Evolutionary conservation across 2,329 filamentous ascomycete species (phyloP), one percentile per base, ranked within the genome.

Genomic region (Aspergillus piperis): DNA sequence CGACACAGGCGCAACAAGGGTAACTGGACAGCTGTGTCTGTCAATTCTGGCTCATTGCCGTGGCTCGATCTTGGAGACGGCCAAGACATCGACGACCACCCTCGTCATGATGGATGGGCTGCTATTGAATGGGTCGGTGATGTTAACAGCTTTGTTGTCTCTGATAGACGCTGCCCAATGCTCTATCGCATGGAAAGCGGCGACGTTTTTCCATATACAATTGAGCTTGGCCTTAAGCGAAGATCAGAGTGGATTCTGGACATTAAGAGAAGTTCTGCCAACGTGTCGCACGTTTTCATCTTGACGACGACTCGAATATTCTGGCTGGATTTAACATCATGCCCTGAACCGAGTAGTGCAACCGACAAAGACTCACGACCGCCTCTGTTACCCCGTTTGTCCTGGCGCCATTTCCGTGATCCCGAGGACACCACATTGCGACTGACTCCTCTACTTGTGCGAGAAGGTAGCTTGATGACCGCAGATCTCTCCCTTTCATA

Each of bases 161-260:
- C 81, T 69, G 82, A 81, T 60, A 78, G 86, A 53, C 74, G 73
- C 50, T 72, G 69, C 57, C 67, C 73, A n/a, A 72, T 73, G 54
- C 61, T 80, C 30, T 80, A 75, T 66, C 66, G 69, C 36, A 67
- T 73, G 25, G 63, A 69, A 23, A 68, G 67, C 8, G 58, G 68
- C 6, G 64, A 68, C 1, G 57, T 68, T 44, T 63, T 61, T 49
- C 66, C 72, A 38, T 70, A 69, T 51, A 50, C 66, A 11, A 67
- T 81, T 59, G 72, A 78, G 52, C 65, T 81, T 44, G 71, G 72
- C 10, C 67, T 78, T 54, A 62, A 64, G 17, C 72, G 69, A 49
- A 64, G 71, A 39, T 75, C 74, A 5, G 78, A 82, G 60, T 86
- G 84, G 83, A 82, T 88, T 44, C 68, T 88, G 38, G 83, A 85